Percentiles rank a stretch among this genome's conserved stretches.
Evolutionary conservation across 1,284 basidiomycete species (phyloP).

Genomic region (Heterobasidion occidentale): DNA sequence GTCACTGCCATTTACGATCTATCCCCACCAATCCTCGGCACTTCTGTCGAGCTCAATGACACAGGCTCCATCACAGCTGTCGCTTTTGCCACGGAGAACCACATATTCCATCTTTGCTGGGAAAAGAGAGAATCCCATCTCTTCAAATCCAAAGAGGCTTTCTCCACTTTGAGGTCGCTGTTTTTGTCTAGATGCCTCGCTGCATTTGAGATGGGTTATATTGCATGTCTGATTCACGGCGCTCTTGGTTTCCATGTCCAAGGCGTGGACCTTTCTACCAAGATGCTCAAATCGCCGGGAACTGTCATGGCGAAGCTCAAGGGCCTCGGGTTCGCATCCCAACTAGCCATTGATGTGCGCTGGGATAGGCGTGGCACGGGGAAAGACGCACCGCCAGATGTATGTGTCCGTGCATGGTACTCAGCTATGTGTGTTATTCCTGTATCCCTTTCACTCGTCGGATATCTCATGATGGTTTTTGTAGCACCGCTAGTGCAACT

Average conservation of each 20-base stretch:
- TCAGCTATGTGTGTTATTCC: constrained; percentile 22
- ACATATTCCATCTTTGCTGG: neutral
- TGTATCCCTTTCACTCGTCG: neutral
- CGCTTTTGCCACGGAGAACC: neutral
- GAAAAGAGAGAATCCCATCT: neutral
- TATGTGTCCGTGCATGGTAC: constrained; percentile 28
- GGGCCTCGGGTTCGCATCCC: neutral
- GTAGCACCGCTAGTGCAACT: neutral
- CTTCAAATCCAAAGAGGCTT: neutral
- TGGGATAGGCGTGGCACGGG: neutral
- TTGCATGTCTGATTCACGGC: neutral
- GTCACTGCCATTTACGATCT: neutral
- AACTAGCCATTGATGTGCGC: neutral
- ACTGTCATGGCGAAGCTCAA: neutral
- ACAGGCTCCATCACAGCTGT: neutral
- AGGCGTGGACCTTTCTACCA: neutral
- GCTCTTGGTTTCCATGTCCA: neutral
- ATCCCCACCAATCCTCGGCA: neutral
- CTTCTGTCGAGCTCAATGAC: neutral
- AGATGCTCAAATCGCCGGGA: neutral
- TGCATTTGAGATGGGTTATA: neutral
- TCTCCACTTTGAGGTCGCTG: neutral
- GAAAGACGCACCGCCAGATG: neutral
- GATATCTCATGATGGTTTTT: neutral
- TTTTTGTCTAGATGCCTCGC: neutral